These are phyloP conservation scores for Nakazawaea ambrosiae DNA, from an alignment of 805 yeast genomes.

Conservation along the genomic window DNA sequence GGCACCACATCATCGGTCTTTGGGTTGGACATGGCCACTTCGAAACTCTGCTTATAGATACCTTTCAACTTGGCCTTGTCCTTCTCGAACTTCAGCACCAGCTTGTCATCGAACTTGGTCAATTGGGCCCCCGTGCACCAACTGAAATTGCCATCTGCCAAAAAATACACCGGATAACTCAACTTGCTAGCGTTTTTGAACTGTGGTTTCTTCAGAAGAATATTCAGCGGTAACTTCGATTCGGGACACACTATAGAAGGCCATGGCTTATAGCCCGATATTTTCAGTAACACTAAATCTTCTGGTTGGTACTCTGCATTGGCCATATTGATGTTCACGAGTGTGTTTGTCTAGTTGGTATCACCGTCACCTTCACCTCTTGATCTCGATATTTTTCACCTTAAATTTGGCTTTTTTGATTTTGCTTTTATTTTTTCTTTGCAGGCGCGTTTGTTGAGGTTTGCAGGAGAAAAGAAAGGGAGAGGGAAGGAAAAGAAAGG, in stretches of 20 bases:
- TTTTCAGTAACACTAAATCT: constrained; percentile 13
- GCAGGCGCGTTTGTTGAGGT: too few relatives aligned
- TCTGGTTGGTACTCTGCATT: constrained; percentile 4
- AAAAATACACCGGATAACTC: constrained; percentile 8
- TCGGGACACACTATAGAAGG: constrained; percentile 15
- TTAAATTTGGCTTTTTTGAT: too few relatives aligned
- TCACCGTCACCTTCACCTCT: neutral
- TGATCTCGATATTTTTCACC: too few relatives aligned
- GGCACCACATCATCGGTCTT: constrained; percentile 31
- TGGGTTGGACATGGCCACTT: constrained; percentile 9
- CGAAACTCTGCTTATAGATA: constrained; percentile 10
- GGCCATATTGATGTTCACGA: too few relatives aligned
- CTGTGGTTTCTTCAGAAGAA: constrained; percentile 11
- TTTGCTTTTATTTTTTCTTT: too few relatives aligned
- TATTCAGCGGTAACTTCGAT: constrained; percentile 8
- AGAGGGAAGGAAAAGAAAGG: too few relatives aligned
- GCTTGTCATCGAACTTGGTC: constrained; percentile 2
- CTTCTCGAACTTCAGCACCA: neutral
- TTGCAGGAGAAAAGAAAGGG: too few relatives aligned
- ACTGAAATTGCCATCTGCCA: constrained; percentile 10
- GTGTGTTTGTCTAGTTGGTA: too few relatives aligned
- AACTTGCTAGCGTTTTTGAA: neutral
- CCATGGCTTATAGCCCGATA: constrained; percentile 15
- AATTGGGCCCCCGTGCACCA: constrained; percentile 10
- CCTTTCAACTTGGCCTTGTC: constrained; percentile 4